Conservation (phyloP, 139 green algal genomes). For the Chlamydomonas schloesseri region DNA sequence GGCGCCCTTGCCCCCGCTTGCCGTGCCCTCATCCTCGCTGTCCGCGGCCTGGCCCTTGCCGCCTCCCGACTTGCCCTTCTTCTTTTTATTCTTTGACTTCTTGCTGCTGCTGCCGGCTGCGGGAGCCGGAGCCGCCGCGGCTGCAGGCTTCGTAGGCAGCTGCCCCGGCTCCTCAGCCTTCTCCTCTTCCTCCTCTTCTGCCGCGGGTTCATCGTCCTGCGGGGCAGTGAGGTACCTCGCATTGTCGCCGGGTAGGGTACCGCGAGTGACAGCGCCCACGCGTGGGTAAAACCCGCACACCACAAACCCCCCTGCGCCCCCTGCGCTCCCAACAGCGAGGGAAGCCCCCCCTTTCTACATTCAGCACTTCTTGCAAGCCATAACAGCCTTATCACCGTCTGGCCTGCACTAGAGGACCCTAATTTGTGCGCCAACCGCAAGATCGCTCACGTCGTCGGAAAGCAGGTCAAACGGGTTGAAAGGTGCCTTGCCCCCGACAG, state of each 20-base stretch:
- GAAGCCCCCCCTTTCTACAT: too few species aligned
- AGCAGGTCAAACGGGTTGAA: conserved; percentile 86
- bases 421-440: too few species aligned
- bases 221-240: too few species aligned
- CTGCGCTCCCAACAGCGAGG: too few species aligned
- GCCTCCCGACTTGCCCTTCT: conserved; percentile 42
- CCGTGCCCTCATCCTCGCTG: conserved; percentile 33
- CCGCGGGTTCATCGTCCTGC: not conserved
- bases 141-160: not conserved
- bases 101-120: not conserved
- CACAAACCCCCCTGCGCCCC: too few species aligned
- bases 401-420: too few species aligned
- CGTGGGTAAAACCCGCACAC: too few species aligned
- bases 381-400: too few species aligned
- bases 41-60: not conserved
- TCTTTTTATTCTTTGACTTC: conserved; percentile 48
- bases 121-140: not conserved
- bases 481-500: not conserved
- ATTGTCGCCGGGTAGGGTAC: too few species aligned
- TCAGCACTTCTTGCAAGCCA: too few species aligned
- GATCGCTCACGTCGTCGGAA: conserved; percentile 56
- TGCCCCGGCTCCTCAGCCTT: not conserved
- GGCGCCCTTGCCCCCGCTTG: conserved; percentile 16
- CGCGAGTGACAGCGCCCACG: too few species aligned
- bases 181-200: not conserved